Percentiles rank a stretch among this genome's conserved stretches.
Evolutionary conservation across 2,329 filamentous ascomycete genomes (phyloP).

Genomic region (Alternaria gansuensis): DNA sequence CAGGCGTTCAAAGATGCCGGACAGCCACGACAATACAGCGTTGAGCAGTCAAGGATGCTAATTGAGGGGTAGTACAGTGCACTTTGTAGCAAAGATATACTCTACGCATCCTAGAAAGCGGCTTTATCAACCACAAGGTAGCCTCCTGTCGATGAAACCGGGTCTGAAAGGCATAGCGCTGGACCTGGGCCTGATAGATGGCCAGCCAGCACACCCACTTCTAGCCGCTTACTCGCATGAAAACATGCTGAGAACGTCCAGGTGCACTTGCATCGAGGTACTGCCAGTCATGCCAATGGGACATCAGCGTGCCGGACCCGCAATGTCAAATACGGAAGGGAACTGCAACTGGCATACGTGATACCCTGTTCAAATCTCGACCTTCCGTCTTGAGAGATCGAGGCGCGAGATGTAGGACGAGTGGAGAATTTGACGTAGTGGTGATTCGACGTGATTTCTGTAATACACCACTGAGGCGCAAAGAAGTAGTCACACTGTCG

Average conservation of each 20-base stretch:
- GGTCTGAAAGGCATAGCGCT: conserved; percentile 13
- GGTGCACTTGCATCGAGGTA: conserved; percentile 11
- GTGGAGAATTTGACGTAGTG: conserved; percentile 19
- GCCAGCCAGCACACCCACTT: conserved; percentile 30
- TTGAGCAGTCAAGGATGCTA: neutral
- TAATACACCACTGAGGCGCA: conserved; percentile 19
- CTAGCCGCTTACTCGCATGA: conserved; percentile 16
- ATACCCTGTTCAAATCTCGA: conserved; percentile 18
- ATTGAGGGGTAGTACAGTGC: neutral
- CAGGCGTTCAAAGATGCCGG: neutral
- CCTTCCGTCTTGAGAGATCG: conserved; percentile 32
- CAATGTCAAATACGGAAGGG: conserved; percentile 23
- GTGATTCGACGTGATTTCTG: conserved; percentile 17
- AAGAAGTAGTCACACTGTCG: conserved; percentile 17
- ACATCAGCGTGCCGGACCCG: conserved; percentile 10
- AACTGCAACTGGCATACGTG: conserved; percentile 21
- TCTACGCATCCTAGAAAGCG: conserved; percentile 1
- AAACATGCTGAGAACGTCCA: conserved; percentile 24
- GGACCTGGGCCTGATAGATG: conserved; percentile 28
- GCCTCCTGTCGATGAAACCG: conserved; percentile 7
- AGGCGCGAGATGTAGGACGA: conserved; percentile 13
- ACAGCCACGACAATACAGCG: neutral
- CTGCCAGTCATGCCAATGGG: conserved; percentile 15
- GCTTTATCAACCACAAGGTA: conserved; percentile 13
- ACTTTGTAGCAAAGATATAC: conserved; percentile 19